Evolutionary conservation across 306 rosid species (phyloP).

Genomic region (Amphicarpaea edgeworthii): DNA sequence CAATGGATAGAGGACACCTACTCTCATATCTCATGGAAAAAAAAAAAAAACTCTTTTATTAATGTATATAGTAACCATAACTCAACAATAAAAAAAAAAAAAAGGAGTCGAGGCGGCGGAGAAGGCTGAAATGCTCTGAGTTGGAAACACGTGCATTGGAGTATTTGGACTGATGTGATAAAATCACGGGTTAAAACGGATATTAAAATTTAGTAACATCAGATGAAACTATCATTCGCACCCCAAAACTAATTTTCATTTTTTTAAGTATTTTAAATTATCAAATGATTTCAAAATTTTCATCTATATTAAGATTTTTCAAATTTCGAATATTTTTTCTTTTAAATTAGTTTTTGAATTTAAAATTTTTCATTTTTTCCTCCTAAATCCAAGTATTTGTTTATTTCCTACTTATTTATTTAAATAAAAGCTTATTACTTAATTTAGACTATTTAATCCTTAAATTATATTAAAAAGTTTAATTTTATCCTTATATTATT

Average conservation of each 20-base stretch:
- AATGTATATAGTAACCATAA: slow-evolving; percentile 29
- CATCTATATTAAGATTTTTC: background rate
- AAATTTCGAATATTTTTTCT: background rate
- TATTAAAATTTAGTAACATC: background rate
- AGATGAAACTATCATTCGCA: background rate
- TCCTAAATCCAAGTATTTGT: background rate
- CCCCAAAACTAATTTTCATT: background rate
- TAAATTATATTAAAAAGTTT: no score
- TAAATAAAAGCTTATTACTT: no score
- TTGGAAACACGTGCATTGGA: background rate
- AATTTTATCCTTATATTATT: no score
- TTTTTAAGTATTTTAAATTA: no score
- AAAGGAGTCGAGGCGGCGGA: background rate
- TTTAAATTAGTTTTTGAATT: background rate
- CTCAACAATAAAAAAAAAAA: background rate
- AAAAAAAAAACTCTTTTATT: no score
- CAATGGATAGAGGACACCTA: no score
- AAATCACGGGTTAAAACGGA: background rate
- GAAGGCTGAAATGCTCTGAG: background rate
- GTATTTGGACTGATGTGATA: background rate
- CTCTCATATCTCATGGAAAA: no score
- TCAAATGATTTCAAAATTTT: background rate
- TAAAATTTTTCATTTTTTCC: background rate
- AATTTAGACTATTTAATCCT: no score
- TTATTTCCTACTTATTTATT: background rate